Evolutionary conservation across 2,329 filamentous ascomycete species (phyloP).

Genomic region (Salinomyces thailandicus): DNA sequence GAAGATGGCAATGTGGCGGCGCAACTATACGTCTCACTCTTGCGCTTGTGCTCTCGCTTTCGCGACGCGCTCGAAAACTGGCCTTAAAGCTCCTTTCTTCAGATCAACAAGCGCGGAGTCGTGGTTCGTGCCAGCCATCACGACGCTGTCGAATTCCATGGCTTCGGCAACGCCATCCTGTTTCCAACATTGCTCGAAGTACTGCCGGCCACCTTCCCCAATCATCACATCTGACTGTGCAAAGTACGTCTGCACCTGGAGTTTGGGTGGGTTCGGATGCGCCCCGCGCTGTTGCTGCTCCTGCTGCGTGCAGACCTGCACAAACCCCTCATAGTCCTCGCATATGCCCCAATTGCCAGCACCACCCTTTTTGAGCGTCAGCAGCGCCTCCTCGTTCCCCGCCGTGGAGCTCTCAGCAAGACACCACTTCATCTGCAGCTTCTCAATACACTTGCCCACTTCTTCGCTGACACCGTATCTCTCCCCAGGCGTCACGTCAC

Average conservation of each 20-base stretch:
- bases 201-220: constrained; percentile 31
- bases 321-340: constrained; percentile 26
- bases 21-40: too few species aligned
- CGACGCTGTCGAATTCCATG: constrained; percentile 27
- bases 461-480: constrained; percentile 19
- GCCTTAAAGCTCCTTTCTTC: constrained; percentile 15
- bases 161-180: constrained; percentile 17
- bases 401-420: constrained; percentile 26
- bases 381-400: constrained; percentile 29
- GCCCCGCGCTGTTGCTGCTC: constrained; percentile 10
- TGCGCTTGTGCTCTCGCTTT: too few species aligned
- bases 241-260: constrained; percentile 28
- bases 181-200: constrained; percentile 35
- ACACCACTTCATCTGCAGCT: constrained; percentile 14
- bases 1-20: too few species aligned
- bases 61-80: constrained; percentile 12
- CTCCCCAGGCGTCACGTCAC: constrained; percentile 11
- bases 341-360: constrained; percentile 26
- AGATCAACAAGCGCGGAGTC: constrained; percentile 24
- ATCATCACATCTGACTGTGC: constrained; percentile 34
- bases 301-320: constrained; percentile 10
- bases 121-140: constrained; percentile 30
- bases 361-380: constrained; percentile 28
- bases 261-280: constrained; percentile 5
- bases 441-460: constrained; percentile 14